Percentiles rank a stretch among this genome's conserved stretches.
phyloP scores from a whole-genome alignment of 2,329 filamentous ascomycete genomes.

The Graphiopsis chlorocephala region DNA sequence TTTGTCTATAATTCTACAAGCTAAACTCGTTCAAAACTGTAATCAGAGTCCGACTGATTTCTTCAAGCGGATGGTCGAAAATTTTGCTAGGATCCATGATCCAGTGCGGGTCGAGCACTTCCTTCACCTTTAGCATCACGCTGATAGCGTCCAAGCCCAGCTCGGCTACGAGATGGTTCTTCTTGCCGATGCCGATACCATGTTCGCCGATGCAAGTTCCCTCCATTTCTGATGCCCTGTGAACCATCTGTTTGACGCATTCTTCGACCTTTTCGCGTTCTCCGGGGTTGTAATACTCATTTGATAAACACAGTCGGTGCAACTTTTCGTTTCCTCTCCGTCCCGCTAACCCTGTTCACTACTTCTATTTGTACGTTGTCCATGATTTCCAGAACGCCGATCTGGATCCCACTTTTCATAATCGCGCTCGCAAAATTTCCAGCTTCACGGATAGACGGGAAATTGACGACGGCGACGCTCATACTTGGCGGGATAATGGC shows the following conservation, averaged over 20 bases:
- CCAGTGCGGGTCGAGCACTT: constrained; percentile 76
- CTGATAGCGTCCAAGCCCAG: constrained; percentile 74
- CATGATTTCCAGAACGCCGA: constrained; percentile 82
- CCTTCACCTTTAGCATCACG: constrained; percentile 82
- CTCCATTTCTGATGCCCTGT: constrained; percentile 88
- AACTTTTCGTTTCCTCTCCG: constrained; percentile 70
- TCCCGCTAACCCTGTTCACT: constrained; percentile 71
- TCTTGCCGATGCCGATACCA: constrained; percentile 83
- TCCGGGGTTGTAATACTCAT: constrained; percentile 62
- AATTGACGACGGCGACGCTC: constrained; percentile 75
- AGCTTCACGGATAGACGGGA: constrained; percentile 72
- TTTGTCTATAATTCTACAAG: no score
- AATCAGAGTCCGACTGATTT: no score
- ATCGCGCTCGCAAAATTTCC: constrained; percentile 69
- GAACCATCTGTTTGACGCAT: constrained; percentile 86
- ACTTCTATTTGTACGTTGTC: constrained; percentile 84
- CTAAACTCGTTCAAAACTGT: no score
- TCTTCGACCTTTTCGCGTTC: constrained; percentile 74
- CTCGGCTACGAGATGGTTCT: constrained; percentile 72
- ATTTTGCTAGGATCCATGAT: constrained; percentile 90
- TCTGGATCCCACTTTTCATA: constrained; percentile 69
- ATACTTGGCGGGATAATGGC: constrained; percentile 70
- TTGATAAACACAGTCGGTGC: constrained; percentile 79
- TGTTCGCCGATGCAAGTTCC: constrained; percentile 89
- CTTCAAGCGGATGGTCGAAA: not conserved